A percentile compares a stretch with the other conserved stretches of the same genome.
These are phyloP conservation scores for Fusarium dimerum DNA, from an alignment of 2,329 filamentous ascomycete genomes.

Conservation along the genomic window DNA sequence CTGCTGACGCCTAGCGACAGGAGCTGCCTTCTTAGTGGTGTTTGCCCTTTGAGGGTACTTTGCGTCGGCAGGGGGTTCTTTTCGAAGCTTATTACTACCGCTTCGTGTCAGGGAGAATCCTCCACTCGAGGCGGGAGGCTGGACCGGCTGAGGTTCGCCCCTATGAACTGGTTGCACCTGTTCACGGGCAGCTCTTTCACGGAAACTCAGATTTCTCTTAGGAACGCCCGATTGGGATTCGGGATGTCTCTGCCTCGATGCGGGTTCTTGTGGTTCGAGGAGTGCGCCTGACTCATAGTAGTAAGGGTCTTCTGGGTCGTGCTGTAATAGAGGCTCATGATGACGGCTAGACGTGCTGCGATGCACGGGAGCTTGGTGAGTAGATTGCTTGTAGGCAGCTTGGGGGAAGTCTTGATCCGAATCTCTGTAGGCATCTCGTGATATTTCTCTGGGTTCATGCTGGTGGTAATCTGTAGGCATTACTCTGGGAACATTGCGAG, in stretches of 20 bases:
- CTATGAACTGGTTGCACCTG: slow-evolving; percentile 39
- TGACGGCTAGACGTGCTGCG: slow-evolving; percentile 19
- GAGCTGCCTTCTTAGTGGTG: slow-evolving; percentile 37
- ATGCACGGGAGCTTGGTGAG: slow-evolving; percentile 14
- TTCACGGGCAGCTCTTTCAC: slow-evolving; percentile 55
- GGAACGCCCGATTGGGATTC: slow-evolving; percentile 39
- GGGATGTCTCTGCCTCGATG: slow-evolving; percentile 12
- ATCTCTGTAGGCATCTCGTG: slow-evolving; percentile 19
- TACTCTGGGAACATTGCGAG: neutral
- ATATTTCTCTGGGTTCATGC: slow-evolving; percentile 3
- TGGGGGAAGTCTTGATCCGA: neutral
- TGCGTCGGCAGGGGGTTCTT: slow-evolving; percentile 56
- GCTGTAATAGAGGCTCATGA: slow-evolving; percentile 21
- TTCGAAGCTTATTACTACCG: slow-evolving; percentile 60
- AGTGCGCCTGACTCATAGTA: slow-evolving; percentile 21
- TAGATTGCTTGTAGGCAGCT: neutral
- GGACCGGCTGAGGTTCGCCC: slow-evolving; percentile 26
- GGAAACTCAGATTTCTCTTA: slow-evolving; percentile 60
- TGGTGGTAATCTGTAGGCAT: neutral
- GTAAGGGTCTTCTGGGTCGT: slow-evolving; percentile 19
- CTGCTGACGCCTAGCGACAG: slow-evolving; percentile 11
- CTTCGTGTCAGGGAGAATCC: slow-evolving; percentile 45
- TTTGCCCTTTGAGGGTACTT: slow-evolving; percentile 47
- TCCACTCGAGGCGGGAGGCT: slow-evolving; percentile 33
- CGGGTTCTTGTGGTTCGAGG: slow-evolving; percentile 20